Evolutionary conservation across 371 early-diverging fungal species (phyloP), one percentile per base, ranked within the genome.

Genomic region (Mucor indicus): DNA sequence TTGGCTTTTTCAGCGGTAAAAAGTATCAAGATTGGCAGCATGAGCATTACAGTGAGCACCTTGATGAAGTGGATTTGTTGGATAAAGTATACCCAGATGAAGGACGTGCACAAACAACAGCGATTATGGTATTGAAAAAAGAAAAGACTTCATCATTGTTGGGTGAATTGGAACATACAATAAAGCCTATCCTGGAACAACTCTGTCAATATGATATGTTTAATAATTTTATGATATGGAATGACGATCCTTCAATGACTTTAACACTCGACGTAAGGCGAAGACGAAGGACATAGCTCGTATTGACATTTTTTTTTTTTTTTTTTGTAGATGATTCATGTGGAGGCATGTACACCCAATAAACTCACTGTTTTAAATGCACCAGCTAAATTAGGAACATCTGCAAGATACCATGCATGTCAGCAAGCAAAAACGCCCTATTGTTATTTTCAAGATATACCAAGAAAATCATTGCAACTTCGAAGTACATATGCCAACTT

Each of bases 401-500:
- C 76, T 4, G 80, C 79, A 16, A 72, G 84, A 15, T 84, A 82
- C 43, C 57, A 81, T 57, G 84, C 83, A 11, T 84, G 84, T 39
- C 69, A 69, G 11, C 62, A 72, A 44, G 70, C 80, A 7, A 68
- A 71, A 5, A 80, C 81, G n/a, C 76, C 77, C 0, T 82, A 82
- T 42, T 84, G 84, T 51, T 84, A 81, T 50, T 84, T 84, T 36
- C 83, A 82, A 62, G 80, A 81, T 44, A 67, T 71, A 21, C 64
- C 60, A 35, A 36, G 16, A 31, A 63, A 65, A 55, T 42, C 57
- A 31, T 58, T 59, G 21, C 58, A 62, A 9, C 70, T 79, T 27
- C 55, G 84, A 22, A 72, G 79, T 47, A 67, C 77, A 30, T 84
- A 84, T 52, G 79, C 81, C 43, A 82, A 82, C 49, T 84, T 82